Percentiles rank a stretch among this genome's conserved stretches.
phyloP scores from a whole-genome alignment of 2,329 filamentous ascomycete genomes.

The Botrytis medusae region DNA sequence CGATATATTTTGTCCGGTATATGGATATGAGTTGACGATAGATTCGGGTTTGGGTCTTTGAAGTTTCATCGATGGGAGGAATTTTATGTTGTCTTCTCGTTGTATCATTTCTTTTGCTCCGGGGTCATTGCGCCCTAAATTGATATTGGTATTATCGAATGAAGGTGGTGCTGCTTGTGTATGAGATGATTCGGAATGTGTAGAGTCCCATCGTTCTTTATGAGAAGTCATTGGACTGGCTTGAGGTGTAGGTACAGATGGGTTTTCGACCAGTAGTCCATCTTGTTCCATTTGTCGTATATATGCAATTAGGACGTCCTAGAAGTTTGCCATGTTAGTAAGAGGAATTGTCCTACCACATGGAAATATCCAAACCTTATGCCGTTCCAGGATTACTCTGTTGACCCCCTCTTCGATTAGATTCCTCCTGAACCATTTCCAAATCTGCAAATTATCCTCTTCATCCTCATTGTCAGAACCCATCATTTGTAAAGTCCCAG shows the following conservation, averaged over 20 bases:
- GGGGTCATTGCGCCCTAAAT: slow-evolving; percentile 24
- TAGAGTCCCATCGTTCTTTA: slow-evolving; percentile 33
- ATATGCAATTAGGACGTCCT: slow-evolving; percentile 61
- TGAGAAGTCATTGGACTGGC: slow-evolving; percentile 34
- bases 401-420: slow-evolving; percentile 60
- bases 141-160: slow-evolving; percentile 30
- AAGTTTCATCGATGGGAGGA: slow-evolving; percentile 36
- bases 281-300: slow-evolving; percentile 59
- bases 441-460: slow-evolving; percentile 53
- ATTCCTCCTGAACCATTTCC: slow-evolving; percentile 59
- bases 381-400: slow-evolving; percentile 52
- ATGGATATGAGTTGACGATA: slow-evolving; percentile 9
- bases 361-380: slow-evolving; percentile 50
- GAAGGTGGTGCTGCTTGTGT: slow-evolving; percentile 29
- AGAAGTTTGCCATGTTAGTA: slow-evolving; percentile 25
- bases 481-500: slow-evolving; percentile 40
- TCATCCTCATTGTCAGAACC: slow-evolving; percentile 45
- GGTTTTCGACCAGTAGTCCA: slow-evolving; percentile 52
- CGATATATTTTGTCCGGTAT: neutral
- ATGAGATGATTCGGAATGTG: slow-evolving; percentile 21
- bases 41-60: slow-evolving; percentile 32
- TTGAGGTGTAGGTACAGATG: slow-evolving; percentile 37
- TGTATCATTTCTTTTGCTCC: slow-evolving; percentile 34
- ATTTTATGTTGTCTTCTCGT: slow-evolving; percentile 40
- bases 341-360: neutral